Evolutionary conservation across 179 eudicot species (phyloP).

Genomic region (Spergularia azorica): DNA sequence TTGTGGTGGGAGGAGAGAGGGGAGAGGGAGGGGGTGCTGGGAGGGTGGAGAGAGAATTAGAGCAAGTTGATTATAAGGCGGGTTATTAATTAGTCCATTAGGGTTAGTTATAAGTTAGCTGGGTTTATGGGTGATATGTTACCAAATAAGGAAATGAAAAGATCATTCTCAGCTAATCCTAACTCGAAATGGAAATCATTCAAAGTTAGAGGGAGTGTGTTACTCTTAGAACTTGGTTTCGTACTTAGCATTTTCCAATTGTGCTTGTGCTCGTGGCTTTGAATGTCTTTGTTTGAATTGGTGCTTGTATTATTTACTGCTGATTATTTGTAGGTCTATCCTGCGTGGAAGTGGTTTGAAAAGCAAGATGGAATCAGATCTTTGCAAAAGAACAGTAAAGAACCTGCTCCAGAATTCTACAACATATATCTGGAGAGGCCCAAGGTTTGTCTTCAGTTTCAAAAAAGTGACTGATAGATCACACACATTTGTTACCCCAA

Average conservation of each 20-base stretch:
- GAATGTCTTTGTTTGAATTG: neutral
- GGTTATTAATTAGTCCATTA: too few species aligned
- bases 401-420: slow-evolving; percentile 94
- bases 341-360: slow-evolving; percentile 99
- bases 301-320: neutral
- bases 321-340: slow-evolving; percentile 67
- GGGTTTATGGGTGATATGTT: too few species aligned
- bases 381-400: slow-evolving; percentile 83
- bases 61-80: too few species aligned
- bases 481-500: neutral
- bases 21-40: too few species aligned
- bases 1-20: too few species aligned
- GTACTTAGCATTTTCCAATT: neutral
- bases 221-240: neutral
- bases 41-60: too few species aligned
- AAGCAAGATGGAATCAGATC: slow-evolving; percentile 97
- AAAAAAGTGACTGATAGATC: neutral
- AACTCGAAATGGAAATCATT: too few species aligned
- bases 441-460: slow-evolving; percentile 50
- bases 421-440: slow-evolving; percentile 98
- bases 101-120: too few species aligned
- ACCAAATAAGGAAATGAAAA: too few species aligned
- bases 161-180: too few species aligned
- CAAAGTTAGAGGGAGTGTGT: neutral
- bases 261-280: slow-evolving; percentile 7